Percentiles rank a stretch among this genome's conserved stretches.
Conservation (phyloP, 306 rosid genomes). For the Castanea mollissima region DNA sequence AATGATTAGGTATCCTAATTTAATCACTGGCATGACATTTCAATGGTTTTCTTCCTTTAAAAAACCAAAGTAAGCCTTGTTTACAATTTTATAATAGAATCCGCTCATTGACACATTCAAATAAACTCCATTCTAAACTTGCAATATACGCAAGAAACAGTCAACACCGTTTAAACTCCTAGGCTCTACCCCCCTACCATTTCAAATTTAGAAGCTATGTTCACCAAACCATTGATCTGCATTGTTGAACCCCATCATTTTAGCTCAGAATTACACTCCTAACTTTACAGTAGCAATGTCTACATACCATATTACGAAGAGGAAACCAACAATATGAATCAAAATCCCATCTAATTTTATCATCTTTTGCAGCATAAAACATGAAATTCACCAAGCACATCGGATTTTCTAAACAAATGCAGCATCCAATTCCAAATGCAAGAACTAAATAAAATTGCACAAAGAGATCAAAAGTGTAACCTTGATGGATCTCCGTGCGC, state of each 20-base stretch:
- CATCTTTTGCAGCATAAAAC: not conserved
- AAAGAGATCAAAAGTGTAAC: slow-evolving; percentile 35
- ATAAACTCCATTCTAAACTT: not conserved
- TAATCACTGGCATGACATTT: not conserved
- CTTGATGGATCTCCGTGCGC: slow-evolving; percentile 91
- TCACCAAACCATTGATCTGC: not conserved
- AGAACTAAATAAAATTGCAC: slow-evolving; percentile 10
- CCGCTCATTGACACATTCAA: not conserved
- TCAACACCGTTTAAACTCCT: not conserved
- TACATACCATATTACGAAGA: not conserved
- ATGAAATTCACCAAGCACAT: not conserved
- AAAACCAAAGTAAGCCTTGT: not conserved
- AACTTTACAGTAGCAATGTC: not conserved
- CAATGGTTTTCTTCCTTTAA: not conserved
- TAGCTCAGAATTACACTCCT: not conserved
- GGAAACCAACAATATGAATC: not conserved
- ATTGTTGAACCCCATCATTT: not conserved
- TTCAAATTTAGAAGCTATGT: not conserved
- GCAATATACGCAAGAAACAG: not conserved
- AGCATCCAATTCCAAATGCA: not conserved
- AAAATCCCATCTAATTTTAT: not conserved
- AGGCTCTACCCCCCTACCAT: not conserved
- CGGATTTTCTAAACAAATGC: not conserved
- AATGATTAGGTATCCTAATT: not conserved
- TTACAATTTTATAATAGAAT: not conserved